Percentiles rank a stretch among this genome's conserved stretches.
phyloP scores from a whole-genome alignment of 1,139 yeast genomes.

The Yamadazyma membranifaciens region DNA sequence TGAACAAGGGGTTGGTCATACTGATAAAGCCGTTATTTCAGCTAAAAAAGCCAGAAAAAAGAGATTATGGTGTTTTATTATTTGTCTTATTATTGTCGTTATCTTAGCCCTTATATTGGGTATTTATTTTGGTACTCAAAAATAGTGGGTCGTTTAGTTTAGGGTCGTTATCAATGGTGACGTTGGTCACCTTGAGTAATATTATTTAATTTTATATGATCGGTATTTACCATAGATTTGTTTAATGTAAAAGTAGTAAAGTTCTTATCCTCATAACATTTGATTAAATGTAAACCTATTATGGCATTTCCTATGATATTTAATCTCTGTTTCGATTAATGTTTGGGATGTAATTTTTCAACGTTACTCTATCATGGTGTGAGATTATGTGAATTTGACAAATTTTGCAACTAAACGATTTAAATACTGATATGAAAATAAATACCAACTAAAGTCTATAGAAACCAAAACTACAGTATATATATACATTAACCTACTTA shows the following conservation, averaged over 20 bases:
- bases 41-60: conserved; percentile 91
- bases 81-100: conserved; percentile 57
- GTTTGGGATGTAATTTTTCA: no score
- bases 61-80: conserved; percentile 83
- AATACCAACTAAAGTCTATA: no score
- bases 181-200: no score
- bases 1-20: conserved; percentile 93
- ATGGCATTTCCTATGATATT: no score
- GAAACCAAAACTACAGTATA: background rate
- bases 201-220: conserved; percentile 1
- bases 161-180: no score
- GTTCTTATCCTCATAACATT: no score
- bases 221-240: conserved; percentile 4
- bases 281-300: no score
- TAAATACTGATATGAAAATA: no score
- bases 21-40: conserved; percentile 81
- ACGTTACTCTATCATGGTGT: no score
- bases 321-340: no score
- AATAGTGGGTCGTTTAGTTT: background rate
- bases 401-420: no score
- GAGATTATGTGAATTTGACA: no score
- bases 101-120: conserved; percentile 69
- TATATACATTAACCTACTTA: background rate
- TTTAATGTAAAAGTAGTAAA: conserved; percentile 7
- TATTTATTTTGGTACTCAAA: conserved; percentile 36